Evolutionary conservation across 1,284 basidiomycete genomes (phyloP).

Genomic region (Puccinia polysora): DNA sequence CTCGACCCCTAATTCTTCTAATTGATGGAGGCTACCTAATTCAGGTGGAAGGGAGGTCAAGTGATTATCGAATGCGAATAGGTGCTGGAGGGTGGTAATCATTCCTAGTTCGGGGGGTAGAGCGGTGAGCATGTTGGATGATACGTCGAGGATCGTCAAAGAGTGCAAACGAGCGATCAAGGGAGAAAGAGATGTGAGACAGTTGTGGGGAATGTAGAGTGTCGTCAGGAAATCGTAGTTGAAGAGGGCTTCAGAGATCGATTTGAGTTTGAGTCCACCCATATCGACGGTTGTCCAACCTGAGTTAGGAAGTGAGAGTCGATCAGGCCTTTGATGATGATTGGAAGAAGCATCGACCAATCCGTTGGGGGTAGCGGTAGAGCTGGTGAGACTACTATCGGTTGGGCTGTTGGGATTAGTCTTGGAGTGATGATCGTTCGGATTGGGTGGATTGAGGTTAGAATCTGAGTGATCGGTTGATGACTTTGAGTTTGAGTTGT

Average conservation of each 20-base stretch:
- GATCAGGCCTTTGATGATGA: conserved; percentile 48
- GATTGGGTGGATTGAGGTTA: conserved; percentile 29
- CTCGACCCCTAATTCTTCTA: conserved; percentile 89
- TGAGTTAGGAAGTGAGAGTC: conserved; percentile 50
- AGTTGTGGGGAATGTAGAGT: conserved; percentile 96
- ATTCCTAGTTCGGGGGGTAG: conserved; percentile 87
- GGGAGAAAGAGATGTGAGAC: conserved; percentile 71
- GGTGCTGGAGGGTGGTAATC: conserved; percentile 80
- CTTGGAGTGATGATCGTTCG: conserved; percentile 43
- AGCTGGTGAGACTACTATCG: conserved; percentile 41
- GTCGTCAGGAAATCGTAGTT: conserved; percentile 91
- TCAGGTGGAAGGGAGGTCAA: conserved; percentile 77
- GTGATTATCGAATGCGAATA: conserved; percentile 94
- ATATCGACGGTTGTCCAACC: conserved; percentile 88
- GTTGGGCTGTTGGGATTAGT: conserved; percentile 48
- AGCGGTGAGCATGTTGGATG: conserved; percentile 74
- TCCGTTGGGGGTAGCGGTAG: conserved; percentile 12
- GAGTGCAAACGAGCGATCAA: conserved; percentile 79
- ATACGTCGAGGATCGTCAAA: conserved; percentile 85
- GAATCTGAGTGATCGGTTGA: conserved; percentile 6
- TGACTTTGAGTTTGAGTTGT: background rate
- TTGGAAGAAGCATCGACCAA: background rate
- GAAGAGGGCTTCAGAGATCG: conserved; percentile 72
- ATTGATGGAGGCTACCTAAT: conserved; percentile 82
- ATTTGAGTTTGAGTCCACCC: conserved; percentile 90